Conservation (phyloP, 1,284 basidiomycete genomes). For the Microbotryum saponariae region DNA sequence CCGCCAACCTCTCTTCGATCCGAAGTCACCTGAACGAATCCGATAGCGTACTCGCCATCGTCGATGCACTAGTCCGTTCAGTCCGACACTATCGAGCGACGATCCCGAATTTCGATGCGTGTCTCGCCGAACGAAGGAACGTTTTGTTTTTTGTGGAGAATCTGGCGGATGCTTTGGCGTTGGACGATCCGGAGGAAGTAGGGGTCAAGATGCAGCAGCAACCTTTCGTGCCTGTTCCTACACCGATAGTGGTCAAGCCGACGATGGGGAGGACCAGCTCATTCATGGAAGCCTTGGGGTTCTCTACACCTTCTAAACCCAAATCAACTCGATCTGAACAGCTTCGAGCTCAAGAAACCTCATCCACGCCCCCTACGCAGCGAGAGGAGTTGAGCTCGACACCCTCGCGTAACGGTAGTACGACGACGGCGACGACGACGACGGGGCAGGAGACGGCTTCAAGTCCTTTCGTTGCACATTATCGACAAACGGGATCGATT, state of each 20-base stretch:
- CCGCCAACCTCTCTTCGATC: no score
- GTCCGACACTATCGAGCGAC: slow-evolving; percentile 53
- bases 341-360: no score
- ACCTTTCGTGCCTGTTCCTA: background rate
- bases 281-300: no score
- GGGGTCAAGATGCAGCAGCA: slow-evolving; percentile 6
- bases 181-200: slow-evolving; percentile 39
- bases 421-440: slow-evolving; percentile 2
- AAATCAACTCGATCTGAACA: background rate
- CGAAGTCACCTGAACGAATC: slow-evolving; percentile 1
- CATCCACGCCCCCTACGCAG: background rate
- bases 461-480: slow-evolving; percentile 77
- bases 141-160: slow-evolving; percentile 89
- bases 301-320: slow-evolving; percentile 33
- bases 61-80: slow-evolving; percentile 20
- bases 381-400: no score
- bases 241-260: background rate
- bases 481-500: slow-evolving; percentile 65
- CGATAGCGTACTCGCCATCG: slow-evolving; percentile 17
- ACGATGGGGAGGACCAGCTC: background rate
- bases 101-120: slow-evolving; percentile 73
- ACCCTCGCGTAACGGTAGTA: slow-evolving; percentile 1
- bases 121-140: slow-evolving; percentile 73
- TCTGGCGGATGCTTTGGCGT: slow-evolving; percentile 71
- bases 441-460: slow-evolving; percentile 47